Percentiles rank a stretch among this genome's conserved stretches.
These are phyloP conservation scores for Xylogone sp. DNA, from an alignment of 2,329 filamentous ascomycete genomes.

Conservation along the genomic window DNA sequence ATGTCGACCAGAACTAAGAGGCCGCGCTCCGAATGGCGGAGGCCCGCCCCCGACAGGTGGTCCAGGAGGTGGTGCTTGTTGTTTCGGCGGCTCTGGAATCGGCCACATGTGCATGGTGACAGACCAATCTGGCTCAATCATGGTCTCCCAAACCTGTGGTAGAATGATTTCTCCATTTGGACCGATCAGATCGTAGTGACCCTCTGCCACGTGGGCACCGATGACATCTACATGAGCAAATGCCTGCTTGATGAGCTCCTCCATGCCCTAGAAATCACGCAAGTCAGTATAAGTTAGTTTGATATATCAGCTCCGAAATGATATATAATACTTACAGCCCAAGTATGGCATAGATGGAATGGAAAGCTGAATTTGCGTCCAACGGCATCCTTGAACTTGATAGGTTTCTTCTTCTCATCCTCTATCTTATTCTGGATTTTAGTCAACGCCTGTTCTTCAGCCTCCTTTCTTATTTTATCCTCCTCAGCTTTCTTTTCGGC, in stretches of 20 bases:
- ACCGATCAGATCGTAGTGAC: slow-evolving; percentile 76
- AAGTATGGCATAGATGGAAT: slow-evolving; percentile 78
- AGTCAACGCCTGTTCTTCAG: slow-evolving; percentile 14
- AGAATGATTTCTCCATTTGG: slow-evolving; percentile 81
- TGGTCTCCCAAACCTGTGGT: slow-evolving; percentile 76
- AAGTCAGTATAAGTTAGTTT: slow-evolving; percentile 25
- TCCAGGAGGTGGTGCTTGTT: slow-evolving; percentile 13
- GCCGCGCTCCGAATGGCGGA: background rate
- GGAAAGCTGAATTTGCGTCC: slow-evolving; percentile 91
- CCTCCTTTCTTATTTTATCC: slow-evolving; percentile 35
- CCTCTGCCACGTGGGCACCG: slow-evolving; percentile 70
- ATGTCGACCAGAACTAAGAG: background rate
- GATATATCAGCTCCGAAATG: too few species aligned
- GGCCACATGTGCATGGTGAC: slow-evolving; percentile 68
- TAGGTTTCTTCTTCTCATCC: slow-evolving; percentile 54
- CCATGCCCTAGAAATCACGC: slow-evolving; percentile 62
- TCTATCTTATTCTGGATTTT: slow-evolving; percentile 28
- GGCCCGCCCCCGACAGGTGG: background rate
- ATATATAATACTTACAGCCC: slow-evolving; percentile 73
- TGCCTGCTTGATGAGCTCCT: slow-evolving; percentile 79
- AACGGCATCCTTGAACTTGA: slow-evolving; percentile 89
- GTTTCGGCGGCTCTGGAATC: slow-evolving; percentile 42
- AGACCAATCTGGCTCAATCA: slow-evolving; percentile 73
- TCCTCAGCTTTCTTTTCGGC: slow-evolving; percentile 35
- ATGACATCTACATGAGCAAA: slow-evolving; percentile 76